Evolutionary conservation across 257 asterid species (phyloP).

Genomic region (Salvia splendens): DNA sequence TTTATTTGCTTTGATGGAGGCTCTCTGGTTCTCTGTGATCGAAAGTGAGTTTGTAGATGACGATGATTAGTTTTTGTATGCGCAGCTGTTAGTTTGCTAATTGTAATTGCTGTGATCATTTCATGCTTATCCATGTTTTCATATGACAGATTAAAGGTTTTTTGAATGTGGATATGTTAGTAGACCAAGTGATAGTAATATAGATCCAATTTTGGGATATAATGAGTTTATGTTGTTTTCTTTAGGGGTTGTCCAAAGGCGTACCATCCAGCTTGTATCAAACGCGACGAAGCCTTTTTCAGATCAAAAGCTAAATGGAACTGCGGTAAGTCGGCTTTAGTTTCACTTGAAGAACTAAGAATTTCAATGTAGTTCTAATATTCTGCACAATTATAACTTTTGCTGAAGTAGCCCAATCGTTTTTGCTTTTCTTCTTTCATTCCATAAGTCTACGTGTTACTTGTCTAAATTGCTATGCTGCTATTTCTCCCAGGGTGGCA

Average conservation of each 20-base stretch:
- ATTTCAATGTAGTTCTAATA: not conserved
- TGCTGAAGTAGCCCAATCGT: too few species aligned
- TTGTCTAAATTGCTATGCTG: constrained; percentile 30
- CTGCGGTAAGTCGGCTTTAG: constrained; percentile 54
- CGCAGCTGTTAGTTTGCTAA: not conserved
- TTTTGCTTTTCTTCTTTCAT: too few species aligned
- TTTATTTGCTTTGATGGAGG: constrained; percentile 98
- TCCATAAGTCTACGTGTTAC: constrained; percentile 10
- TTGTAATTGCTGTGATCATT: not conserved
- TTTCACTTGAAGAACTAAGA: not conserved
- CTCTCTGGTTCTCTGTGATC: constrained; percentile 86
- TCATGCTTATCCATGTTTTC: not conserved
- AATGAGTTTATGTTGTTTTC: constrained; percentile 29
- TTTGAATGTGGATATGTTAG: not conserved
- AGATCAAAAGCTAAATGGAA: constrained; percentile 81
- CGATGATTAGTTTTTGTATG: not conserved
- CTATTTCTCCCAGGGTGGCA: constrained; percentile 88
- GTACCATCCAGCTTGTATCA: constrained; percentile 89
- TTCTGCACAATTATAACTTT: not conserved
- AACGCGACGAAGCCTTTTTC: constrained; percentile 88
- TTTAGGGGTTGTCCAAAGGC: constrained; percentile 98
- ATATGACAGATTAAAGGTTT: too few species aligned
- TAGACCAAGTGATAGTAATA: too few species aligned
- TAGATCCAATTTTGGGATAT: not conserved
- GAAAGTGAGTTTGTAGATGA: constrained; percentile 64